These are phyloP conservation scores for Phaseolus lunatus DNA, from an alignment of 306 rosid genomes.

Conservation along the genomic window DNA sequence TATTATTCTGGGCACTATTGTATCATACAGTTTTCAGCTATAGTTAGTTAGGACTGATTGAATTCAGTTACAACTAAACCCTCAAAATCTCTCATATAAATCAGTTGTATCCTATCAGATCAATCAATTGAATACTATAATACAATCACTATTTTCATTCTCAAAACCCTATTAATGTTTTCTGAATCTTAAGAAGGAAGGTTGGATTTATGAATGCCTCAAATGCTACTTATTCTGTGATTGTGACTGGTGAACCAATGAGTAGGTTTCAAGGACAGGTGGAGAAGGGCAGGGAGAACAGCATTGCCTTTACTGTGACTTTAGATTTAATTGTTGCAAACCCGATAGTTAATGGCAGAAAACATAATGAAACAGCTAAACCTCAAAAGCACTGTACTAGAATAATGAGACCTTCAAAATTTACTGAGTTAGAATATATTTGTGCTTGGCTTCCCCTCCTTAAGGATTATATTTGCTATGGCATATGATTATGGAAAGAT, in stretches of 20 bases:
- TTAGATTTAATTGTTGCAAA: neutral
- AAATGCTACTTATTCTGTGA: neutral
- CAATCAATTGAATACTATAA: neutral
- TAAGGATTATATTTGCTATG: too few relatives aligned
- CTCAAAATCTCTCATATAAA: neutral
- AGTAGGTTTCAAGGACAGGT: neutral
- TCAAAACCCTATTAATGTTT: neutral
- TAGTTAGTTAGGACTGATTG: too few relatives aligned
- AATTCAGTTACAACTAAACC: neutral
- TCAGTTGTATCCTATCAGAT: neutral
- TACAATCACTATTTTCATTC: constrained; percentile 1
- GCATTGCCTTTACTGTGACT: neutral
- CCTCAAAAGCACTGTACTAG: neutral
- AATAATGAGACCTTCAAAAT: neutral
- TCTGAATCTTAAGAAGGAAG: neutral
- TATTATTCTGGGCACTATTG: too few relatives aligned
- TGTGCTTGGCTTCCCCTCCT: too few relatives aligned
- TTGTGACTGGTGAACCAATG: neutral
- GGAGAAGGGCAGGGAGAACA: constrained; percentile 23
- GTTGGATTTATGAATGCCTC: neutral
- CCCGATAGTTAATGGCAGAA: neutral
- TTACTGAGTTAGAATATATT: constrained; percentile 18
- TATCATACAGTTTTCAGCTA: too few relatives aligned
- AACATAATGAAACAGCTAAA: neutral
- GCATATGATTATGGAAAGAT: constrained; percentile 16